These are phyloP conservation scores for Sclerotinia subarctica DNA, from an alignment of 2,329 filamentous ascomycete genomes.

Conservation along the genomic window DNA sequence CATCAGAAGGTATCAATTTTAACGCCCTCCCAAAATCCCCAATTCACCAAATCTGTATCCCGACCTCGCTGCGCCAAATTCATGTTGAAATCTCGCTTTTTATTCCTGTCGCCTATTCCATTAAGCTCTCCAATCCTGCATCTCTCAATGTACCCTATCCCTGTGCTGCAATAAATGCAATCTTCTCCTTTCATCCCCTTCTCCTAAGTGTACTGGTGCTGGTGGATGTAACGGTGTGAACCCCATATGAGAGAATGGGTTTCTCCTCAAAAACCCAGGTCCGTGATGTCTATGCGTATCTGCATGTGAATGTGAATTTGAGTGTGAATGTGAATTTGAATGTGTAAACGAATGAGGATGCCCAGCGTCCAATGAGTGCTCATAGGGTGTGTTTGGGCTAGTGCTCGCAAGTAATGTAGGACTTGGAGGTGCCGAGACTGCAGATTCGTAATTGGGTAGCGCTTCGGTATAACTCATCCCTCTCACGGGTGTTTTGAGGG, in stretches of 20 bases:
- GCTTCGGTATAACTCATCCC: conserved; percentile 48
- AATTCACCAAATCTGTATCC: not conserved
- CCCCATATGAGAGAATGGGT: conserved; percentile 31
- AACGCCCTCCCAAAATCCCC: not conserved
- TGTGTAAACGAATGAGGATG: not conserved
- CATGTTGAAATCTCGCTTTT: not conserved
- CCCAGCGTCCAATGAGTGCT: conserved; percentile 1
- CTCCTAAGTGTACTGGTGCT: conserved; percentile 25
- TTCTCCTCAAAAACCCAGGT: conserved; percentile 20
- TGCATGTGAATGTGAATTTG: not conserved
- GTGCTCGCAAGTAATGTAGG: conserved; percentile 28
- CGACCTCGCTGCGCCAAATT: conserved; percentile 4
- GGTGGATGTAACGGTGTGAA: conserved; percentile 34
- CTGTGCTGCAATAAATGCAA: conserved; percentile 33
- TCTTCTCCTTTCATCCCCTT: conserved; percentile 34
- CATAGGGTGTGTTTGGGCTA: conserved; percentile 21
- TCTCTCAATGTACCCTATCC: conserved; percentile 28
- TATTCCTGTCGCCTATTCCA: not conserved
- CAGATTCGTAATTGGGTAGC: conserved; percentile 66
- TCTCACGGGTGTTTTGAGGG: conserved; percentile 62
- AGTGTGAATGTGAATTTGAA: not conserved
- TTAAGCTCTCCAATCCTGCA: not conserved
- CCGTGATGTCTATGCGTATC: conserved; percentile 15
- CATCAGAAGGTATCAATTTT: conserved; percentile 14
- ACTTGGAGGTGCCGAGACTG: conserved; percentile 49